These are phyloP conservation scores for Hymenoscyphus fraxineus DNA, from an alignment of 2,329 filamentous ascomycete species.

Conservation along the genomic window DNA sequence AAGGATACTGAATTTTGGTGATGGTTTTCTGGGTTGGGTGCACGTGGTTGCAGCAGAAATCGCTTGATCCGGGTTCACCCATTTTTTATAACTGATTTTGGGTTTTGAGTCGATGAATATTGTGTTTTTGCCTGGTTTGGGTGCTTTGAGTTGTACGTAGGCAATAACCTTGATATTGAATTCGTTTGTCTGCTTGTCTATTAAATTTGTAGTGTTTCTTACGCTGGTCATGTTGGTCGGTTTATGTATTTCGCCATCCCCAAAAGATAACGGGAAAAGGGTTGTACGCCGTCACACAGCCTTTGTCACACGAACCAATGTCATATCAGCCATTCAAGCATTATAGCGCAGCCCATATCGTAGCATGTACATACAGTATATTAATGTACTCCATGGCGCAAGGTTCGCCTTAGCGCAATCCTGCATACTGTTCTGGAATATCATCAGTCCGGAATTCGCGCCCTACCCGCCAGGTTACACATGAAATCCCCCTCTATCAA, in stretches of 20 bases:
- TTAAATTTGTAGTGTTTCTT: too few species aligned
- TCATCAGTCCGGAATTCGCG: background rate
- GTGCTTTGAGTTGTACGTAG: background rate
- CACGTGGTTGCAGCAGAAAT: background rate
- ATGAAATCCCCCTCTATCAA: background rate
- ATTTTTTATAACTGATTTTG: background rate
- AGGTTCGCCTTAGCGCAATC: too few species aligned
- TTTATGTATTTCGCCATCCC: too few species aligned
- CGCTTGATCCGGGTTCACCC: background rate
- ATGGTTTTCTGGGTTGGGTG: background rate
- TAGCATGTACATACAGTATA: too few species aligned
- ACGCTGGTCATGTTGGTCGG: too few species aligned
- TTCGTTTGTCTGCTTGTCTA: too few species aligned
- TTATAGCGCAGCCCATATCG: too few species aligned
- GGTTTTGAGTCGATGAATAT: background rate
- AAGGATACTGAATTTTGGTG: background rate
- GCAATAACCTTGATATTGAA: too few species aligned
- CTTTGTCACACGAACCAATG: too few species aligned
- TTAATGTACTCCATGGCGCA: background rate
- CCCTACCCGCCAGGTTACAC: background rate
- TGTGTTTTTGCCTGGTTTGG: background rate
- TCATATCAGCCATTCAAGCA: too few species aligned
- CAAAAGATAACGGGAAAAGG: too few species aligned
- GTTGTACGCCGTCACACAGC: too few species aligned
- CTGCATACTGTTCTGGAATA: background rate